phyloP scores from a whole-genome alignment of 805 yeast genomes.

The Alloascoidea hylecoeti region DNA sequence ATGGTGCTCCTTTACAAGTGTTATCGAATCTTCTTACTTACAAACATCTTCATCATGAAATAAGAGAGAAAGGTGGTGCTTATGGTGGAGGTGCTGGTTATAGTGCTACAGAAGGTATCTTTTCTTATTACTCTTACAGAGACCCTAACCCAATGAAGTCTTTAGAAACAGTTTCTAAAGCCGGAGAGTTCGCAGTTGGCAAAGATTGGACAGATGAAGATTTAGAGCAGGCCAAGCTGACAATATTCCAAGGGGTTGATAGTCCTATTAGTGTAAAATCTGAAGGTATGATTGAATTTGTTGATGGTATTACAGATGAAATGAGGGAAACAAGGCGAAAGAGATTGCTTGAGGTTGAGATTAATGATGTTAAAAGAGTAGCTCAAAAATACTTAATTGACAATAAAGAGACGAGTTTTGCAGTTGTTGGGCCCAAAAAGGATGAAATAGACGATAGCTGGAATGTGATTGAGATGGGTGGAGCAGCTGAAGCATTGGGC shows the following conservation, averaged over 20 bases:
- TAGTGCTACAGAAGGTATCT: slow-evolving; percentile 67
- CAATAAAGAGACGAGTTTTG: slow-evolving; percentile 15
- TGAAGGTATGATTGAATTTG: slow-evolving; percentile 60
- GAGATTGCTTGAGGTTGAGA: slow-evolving; percentile 49
- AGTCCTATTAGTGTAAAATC: slow-evolving; percentile 73
- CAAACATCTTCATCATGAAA: slow-evolving; percentile 74
- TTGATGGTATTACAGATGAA: slow-evolving; percentile 60
- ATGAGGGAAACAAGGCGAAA: slow-evolving; percentile 74
- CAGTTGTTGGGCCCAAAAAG: slow-evolving; percentile 31
- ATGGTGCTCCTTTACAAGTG: slow-evolving; percentile 78
- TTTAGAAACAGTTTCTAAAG: slow-evolving; percentile 37
- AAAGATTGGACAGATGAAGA: slow-evolving; percentile 48
- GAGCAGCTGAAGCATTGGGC: background rate
- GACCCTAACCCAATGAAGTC: slow-evolving; percentile 82
- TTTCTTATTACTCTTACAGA: slow-evolving; percentile 80
- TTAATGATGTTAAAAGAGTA: slow-evolving; percentile 45
- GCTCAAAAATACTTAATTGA: slow-evolving; percentile 49
- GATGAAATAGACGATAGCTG: slow-evolving; percentile 8
- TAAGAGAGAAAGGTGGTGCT: slow-evolving; percentile 94
- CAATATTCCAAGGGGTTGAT: slow-evolving; percentile 84
- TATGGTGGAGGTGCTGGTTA: slow-evolving; percentile 92
- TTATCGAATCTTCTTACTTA: slow-evolving; percentile 70
- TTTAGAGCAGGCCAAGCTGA: slow-evolving; percentile 78
- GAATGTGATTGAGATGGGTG: slow-evolving; percentile 4
- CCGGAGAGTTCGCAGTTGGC: slow-evolving; percentile 33